A percentile compares a stretch with the other conserved stretches of the same genome.
Conservation (phyloP, 148 eudicot species). For the Cornus kousa region DNA sequence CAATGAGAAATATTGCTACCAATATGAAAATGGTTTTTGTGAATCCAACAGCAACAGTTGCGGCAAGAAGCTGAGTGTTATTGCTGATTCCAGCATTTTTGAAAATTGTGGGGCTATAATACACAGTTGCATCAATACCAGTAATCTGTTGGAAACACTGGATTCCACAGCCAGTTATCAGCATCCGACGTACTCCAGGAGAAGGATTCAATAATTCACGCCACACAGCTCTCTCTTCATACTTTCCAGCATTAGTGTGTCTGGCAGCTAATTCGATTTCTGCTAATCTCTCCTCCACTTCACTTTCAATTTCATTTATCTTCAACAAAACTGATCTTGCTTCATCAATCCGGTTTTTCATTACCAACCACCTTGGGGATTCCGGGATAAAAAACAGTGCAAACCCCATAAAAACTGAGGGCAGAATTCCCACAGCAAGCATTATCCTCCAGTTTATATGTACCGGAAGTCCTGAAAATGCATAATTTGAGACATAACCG, state of each 20-base stretch:
- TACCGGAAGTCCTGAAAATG: constrained; percentile 59
- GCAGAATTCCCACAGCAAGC: constrained; percentile 85
- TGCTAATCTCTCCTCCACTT: constrained; percentile 70
- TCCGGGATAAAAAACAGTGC: constrained; percentile 84
- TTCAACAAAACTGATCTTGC: constrained; percentile 60
- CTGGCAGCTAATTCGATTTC: constrained; percentile 71
- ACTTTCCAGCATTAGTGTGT: constrained; percentile 23
- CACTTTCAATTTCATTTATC: constrained; percentile 50
- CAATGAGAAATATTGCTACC: constrained; percentile 73
- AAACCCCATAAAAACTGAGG: constrained; percentile 63
- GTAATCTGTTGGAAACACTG: constrained; percentile 86
- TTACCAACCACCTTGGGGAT: constrained; percentile 90
- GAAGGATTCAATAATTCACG: constrained; percentile 65
- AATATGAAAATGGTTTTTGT: constrained; percentile 70
- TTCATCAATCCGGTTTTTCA: constrained; percentile 71
- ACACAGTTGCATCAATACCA: constrained; percentile 80
- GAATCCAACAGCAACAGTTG: constrained; percentile 77
- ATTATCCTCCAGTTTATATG: constrained; percentile 80
- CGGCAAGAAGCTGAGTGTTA: constrained; percentile 51
- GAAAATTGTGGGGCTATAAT: constrained; percentile 79
- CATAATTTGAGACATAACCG: constrained; percentile 82
- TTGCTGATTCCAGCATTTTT: constrained; percentile 59
- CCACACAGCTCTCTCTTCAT: constrained; percentile 60
- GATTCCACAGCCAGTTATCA: constrained; percentile 77
- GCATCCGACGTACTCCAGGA: constrained; percentile 59